phyloP scores from a whole-genome alignment of 371 early-diverging fungal species.

The Mortierella polycephala region DNA sequence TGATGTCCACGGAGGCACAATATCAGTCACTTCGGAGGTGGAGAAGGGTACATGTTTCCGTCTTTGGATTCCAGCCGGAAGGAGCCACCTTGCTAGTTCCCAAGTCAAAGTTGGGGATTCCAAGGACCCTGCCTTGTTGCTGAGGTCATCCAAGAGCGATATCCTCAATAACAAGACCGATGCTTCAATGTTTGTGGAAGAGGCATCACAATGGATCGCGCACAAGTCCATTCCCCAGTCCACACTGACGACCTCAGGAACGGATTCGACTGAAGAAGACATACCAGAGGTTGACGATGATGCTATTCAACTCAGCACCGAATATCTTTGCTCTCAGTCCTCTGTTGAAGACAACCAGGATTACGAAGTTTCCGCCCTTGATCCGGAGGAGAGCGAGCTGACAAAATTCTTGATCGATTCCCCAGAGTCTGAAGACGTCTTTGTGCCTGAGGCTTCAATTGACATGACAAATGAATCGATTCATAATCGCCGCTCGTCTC shows the following conservation, averaged over 20 bases:
- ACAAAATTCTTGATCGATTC: slow-evolving; percentile 36
- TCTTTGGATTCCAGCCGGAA: slow-evolving; percentile 53
- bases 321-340: slow-evolving; percentile 18
- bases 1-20: slow-evolving; percentile 56
- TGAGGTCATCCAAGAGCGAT: slow-evolving; percentile 2
- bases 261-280: slow-evolving; percentile 54
- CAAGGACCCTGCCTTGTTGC: not conserved
- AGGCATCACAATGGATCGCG: slow-evolving; percentile 49
- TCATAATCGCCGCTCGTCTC: slow-evolving; percentile 8
- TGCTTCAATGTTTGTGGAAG: slow-evolving; percentile 50
- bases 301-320: slow-evolving; percentile 3
- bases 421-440: slow-evolving; percentile 13
- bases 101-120: slow-evolving; percentile 41
- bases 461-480: not conserved
- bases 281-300: slow-evolving; percentile 28
- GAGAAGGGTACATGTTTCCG: slow-evolving; percentile 54
- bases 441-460: slow-evolving; percentile 7
- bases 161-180: slow-evolving; percentile 45
- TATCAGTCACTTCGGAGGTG: slow-evolving; percentile 46
- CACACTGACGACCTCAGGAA: slow-evolving; percentile 37
- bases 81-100: slow-evolving; percentile 33
- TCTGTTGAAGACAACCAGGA: slow-evolving; percentile 18
- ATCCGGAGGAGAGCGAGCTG: slow-evolving; percentile 35
- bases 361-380: slow-evolving; percentile 32
- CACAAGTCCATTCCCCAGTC: slow-evolving; percentile 40